A percentile compares a stretch with the other conserved stretches of the same genome.
Conservation (phyloP, 192 early-diverging fungal genomes). For the Diversispora epigaea region DNA sequence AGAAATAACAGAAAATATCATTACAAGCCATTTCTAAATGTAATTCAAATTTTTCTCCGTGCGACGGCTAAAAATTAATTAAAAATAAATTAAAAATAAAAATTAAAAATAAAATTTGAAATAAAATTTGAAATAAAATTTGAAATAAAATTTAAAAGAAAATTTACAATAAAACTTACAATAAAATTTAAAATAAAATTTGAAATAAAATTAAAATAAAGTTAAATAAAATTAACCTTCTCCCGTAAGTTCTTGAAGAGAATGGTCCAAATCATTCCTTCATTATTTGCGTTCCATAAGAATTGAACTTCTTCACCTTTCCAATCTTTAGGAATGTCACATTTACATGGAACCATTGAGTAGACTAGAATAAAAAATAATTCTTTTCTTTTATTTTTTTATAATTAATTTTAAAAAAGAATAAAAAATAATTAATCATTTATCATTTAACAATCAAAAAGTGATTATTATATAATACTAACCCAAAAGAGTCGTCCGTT, state of each 20-base stretch:
- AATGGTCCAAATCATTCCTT: conserved; percentile 89
- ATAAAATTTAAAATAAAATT: too few relatives aligned
- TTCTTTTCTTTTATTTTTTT: too few relatives aligned
- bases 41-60: conserved; percentile 66
- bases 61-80: conserved; percentile 41
- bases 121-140: too few relatives aligned
- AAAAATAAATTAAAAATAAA: too few relatives aligned
- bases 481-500: too few relatives aligned
- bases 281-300: conserved; percentile 85
- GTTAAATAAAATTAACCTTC: conserved; percentile 56
- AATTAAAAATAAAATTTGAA: not conserved
- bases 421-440: too few relatives aligned
- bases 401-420: too few relatives aligned
- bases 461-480: too few relatives aligned
- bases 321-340: conserved; percentile 68
- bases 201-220: too few relatives aligned
- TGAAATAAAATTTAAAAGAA: too few relatives aligned
- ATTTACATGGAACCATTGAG: conserved; percentile 72
- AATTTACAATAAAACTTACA: too few relatives aligned
- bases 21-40: conserved; percentile 93
- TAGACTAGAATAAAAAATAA: conserved; percentile 52
- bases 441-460: too few relatives aligned
- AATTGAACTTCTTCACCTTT: conserved; percentile 77
- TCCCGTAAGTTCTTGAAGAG: conserved; percentile 89
- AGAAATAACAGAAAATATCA: conserved; percentile 45